A percentile compares a stretch with the other conserved stretches of the same genome.
These are phyloP conservation scores for Sporobolomyces phaffii DNA, from an alignment of 768 basidiomycete genomes.

Conservation along the genomic window DNA sequence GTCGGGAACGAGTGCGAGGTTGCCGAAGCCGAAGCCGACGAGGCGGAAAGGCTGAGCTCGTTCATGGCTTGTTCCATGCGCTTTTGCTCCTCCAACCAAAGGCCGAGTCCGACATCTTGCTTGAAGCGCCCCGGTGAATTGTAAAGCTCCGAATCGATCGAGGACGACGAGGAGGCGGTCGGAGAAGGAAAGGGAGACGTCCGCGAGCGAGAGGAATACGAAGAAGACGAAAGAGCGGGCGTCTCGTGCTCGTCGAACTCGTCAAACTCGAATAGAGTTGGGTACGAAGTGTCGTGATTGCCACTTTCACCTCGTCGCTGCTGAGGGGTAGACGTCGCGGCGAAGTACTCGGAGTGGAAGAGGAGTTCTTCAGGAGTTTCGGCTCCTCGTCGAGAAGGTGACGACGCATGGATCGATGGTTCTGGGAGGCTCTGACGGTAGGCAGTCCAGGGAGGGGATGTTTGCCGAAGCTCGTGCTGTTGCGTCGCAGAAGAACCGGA, in stretches of 20 bases:
- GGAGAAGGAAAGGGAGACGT: conserved; percentile 10
- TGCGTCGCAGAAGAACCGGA: neutral
- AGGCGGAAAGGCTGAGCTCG: neutral
- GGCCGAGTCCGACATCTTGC: conserved; percentile 5
- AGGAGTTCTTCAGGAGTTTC: conserved; percentile 6
- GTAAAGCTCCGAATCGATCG: conserved; percentile 15
- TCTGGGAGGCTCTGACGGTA: conserved; percentile 5
- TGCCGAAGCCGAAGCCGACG: neutral
- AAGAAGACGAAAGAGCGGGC: neutral
- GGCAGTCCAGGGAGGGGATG: neutral
- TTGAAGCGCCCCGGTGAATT: neutral
- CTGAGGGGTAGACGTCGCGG: conserved; percentile 3
- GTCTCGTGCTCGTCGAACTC: conserved; percentile 5
- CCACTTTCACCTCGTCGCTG: neutral
- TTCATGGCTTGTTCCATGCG: conserved; percentile 9
- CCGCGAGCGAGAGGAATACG: neutral
- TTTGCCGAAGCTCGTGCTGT: neutral
- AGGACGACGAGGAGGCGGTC: neutral
- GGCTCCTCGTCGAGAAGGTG: neutral
- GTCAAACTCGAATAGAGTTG: conserved; percentile 8
- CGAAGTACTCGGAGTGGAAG: conserved; percentile 6
- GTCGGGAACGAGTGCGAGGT: neutral
- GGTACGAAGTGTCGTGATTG: conserved; percentile 1
- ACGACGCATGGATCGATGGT: too few species aligned
- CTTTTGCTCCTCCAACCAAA: conserved; percentile 6